Evolutionary conservation across 768 basidiomycete genomes (phyloP).

Genomic region (Kwoniella mangroviensis): DNA sequence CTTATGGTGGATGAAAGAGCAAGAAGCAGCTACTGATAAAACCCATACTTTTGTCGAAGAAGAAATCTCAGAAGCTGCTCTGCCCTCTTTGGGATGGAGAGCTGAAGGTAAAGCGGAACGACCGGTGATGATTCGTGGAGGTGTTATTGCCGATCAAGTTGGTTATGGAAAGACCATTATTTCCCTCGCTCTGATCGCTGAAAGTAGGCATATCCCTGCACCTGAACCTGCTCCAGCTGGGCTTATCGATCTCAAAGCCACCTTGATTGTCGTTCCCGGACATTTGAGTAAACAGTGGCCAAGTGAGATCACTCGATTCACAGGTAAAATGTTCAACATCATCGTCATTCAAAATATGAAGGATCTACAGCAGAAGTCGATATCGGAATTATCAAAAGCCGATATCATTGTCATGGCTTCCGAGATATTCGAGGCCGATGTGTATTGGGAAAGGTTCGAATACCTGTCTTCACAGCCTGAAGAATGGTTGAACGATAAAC

Average conservation of each 20-base stretch:
- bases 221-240: constrained; percentile 44
- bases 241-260: constrained; percentile 73
- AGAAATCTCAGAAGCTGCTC: constrained; percentile 87
- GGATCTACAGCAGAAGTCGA: constrained; percentile 72
- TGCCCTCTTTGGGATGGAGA: constrained; percentile 86
- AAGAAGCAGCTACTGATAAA: constrained; percentile 68
- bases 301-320: constrained; percentile 82
- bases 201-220: constrained; percentile 60
- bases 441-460: constrained; percentile 61
- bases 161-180: constrained; percentile 98
- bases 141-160: constrained; percentile 93
- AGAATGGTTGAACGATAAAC: constrained; percentile 59
- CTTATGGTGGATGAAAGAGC: constrained; percentile 86
- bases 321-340: constrained; percentile 66
- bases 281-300: constrained; percentile 90
- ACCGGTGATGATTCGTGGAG: constrained; percentile 75
- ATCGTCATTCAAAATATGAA: constrained; percentile 70
- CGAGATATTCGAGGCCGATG: constrained; percentile 77
- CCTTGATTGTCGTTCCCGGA: constrained; percentile 82
- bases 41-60: constrained; percentile 79
- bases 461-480: constrained; percentile 48
- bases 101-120: constrained; percentile 89
- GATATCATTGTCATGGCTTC: constrained; percentile 87
- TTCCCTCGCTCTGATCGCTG: constrained; percentile 83
- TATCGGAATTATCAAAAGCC: constrained; percentile 75